Evolutionary conservation across 305 asterid species (phyloP).

Genomic region (Solanum hybrid): DNA sequence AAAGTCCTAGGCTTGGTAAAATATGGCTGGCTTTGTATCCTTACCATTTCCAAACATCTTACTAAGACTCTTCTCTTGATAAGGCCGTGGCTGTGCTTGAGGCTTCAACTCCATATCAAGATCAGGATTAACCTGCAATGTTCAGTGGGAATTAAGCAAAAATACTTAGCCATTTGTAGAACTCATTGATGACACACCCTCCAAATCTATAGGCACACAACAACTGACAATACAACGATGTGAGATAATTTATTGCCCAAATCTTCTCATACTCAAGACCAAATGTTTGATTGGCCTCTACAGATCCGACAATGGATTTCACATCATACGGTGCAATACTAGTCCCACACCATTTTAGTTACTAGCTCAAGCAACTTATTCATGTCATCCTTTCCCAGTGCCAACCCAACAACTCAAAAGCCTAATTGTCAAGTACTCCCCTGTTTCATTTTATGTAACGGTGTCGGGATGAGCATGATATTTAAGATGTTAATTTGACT

Average conservation of each 20-base stretch:
- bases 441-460: not conserved
- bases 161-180: not conserved
- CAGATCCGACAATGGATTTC: not conserved
- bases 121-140: slow-evolving; percentile 78
- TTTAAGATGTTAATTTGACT: not conserved
- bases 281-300: not conserved
- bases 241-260: not conserved
- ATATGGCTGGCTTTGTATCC: not conserved
- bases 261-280: not conserved
- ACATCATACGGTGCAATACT: not conserved
- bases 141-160: slow-evolving; percentile 8
- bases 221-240: not conserved
- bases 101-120: slow-evolving; percentile 97
- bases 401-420: not conserved
- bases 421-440: not conserved
- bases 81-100: slow-evolving; percentile 93
- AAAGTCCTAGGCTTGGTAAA: not conserved
- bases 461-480: not conserved
- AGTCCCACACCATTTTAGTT: not conserved
- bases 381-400: not conserved
- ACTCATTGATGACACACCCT: not conserved
- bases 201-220: not conserved
- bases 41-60: slow-evolving; percentile 87
- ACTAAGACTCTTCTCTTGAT: slow-evolving; percentile 99
- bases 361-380: not conserved